Conservation (phyloP, 805 yeast genomes). For the Candida patagonica region DNA sequence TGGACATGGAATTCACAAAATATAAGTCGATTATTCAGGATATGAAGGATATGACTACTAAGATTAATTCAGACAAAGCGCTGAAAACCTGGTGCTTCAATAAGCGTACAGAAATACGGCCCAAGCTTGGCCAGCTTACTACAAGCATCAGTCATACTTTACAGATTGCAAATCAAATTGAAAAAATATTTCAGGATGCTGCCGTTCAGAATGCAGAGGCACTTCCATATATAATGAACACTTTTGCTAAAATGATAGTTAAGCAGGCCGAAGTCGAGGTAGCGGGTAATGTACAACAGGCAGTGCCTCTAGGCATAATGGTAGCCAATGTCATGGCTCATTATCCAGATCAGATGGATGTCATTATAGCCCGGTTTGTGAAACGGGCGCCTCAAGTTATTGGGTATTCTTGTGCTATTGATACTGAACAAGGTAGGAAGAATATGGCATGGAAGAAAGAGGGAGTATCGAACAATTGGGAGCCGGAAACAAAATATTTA, state of each 20-base stretch:
- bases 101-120: slow-evolving; percentile 70
- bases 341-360: slow-evolving; percentile 45
- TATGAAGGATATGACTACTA: slow-evolving; percentile 48
- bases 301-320: slow-evolving; percentile 69
- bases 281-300: slow-evolving; percentile 63
- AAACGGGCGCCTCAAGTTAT: slow-evolving; percentile 86
- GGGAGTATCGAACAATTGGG: slow-evolving; percentile 33
- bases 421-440: slow-evolving; percentile 70
- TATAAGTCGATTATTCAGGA: slow-evolving; percentile 29
- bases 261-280: slow-evolving; percentile 93
- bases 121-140: slow-evolving; percentile 87
- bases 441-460: slow-evolving; percentile 81
- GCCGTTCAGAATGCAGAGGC: slow-evolving; percentile 29
- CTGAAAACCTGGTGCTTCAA: slow-evolving; percentile 45
- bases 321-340: slow-evolving; percentile 44
- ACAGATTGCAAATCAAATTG: slow-evolving; percentile 36
- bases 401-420: slow-evolving; percentile 68
- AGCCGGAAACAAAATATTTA: slow-evolving; percentile 57
- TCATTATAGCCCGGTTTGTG: slow-evolving; percentile 67
- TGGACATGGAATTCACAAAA: slow-evolving; percentile 21
- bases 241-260: slow-evolving; percentile 75
- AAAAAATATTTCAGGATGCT: slow-evolving; percentile 40
- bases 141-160: slow-evolving; percentile 53
- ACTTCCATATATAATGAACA: slow-evolving; percentile 60
- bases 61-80: slow-evolving; percentile 43